Evolutionary conservation across 164 flowering plant genomes (phyloP).

Genomic region (Santalum album): DNA sequence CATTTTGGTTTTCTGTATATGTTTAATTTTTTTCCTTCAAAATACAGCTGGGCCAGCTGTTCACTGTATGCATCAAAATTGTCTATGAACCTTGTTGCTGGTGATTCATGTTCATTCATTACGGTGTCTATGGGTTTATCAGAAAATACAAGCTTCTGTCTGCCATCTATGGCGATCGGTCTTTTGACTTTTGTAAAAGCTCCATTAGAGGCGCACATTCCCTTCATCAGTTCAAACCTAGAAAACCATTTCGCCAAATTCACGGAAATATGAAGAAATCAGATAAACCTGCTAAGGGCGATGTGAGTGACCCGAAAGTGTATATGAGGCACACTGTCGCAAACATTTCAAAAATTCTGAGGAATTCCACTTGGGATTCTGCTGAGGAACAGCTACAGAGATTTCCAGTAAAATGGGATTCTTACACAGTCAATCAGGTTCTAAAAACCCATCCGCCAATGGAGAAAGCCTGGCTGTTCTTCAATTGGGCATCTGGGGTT

Average conservation of each 20-base stretch:
- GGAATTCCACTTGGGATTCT: constrained; percentile 69
- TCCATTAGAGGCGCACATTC: background rate
- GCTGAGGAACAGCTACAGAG: constrained; percentile 48
- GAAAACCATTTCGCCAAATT: background rate
- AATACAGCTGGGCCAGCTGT: too few species aligned
- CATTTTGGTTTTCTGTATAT: too few species aligned
- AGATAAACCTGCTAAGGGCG: background rate
- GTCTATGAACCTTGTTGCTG: background rate
- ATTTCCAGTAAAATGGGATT: constrained; percentile 68
- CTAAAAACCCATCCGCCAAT: constrained; percentile 85
- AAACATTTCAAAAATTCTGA: constrained; percentile 47
- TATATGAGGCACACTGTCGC: constrained; percentile 48
- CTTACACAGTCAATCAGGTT: constrained; percentile 63
- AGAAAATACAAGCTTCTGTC: background rate
- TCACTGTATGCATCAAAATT: background rate
- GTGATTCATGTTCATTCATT: background rate
- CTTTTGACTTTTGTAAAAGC: background rate
- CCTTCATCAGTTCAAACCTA: background rate
- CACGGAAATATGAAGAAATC: background rate
- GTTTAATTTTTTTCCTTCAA: too few species aligned
- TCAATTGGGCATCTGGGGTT: constrained; percentile 55
- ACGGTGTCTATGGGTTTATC: background rate
- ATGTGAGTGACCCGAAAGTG: constrained; percentile 23
- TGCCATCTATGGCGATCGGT: background rate
- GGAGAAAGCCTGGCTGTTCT: constrained; percentile 90